Percentiles rank a stretch among this genome's conserved stretches.
Evolutionary conservation across 1,139 yeast species (phyloP).

Genomic region (Debaryomyces fabryi): DNA sequence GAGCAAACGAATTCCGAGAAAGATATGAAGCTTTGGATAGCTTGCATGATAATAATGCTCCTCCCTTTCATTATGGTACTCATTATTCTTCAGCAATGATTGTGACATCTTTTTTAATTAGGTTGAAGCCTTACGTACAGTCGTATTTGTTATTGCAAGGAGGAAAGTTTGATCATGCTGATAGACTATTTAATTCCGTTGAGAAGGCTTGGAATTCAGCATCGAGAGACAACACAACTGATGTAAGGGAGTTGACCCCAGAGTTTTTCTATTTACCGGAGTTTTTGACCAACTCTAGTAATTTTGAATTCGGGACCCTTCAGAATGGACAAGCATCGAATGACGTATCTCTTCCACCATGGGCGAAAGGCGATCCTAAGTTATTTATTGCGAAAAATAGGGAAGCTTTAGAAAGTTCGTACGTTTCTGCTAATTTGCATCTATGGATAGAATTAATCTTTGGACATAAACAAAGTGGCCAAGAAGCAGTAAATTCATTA

Average conservation of each 20-base stretch:
- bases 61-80: slow-evolving; percentile 89
- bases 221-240: slow-evolving; percentile 76
- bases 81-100: slow-evolving; percentile 94
- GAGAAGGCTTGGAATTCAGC: slow-evolving; percentile 80
- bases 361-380: slow-evolving; percentile 79
- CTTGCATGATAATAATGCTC: slow-evolving; percentile 53
- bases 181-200: slow-evolving; percentile 71
- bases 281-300: slow-evolving; percentile 63
- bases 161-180: slow-evolving; percentile 86
- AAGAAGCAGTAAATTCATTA: slow-evolving; percentile 60
- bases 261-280: slow-evolving; percentile 84
- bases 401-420: slow-evolving; percentile 79
- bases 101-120: slow-evolving; percentile 73
- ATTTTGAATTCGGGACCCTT: slow-evolving; percentile 65
- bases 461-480: slow-evolving; percentile 77
- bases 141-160: slow-evolving; percentile 80
- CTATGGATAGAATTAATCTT: slow-evolving; percentile 83
- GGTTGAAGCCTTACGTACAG: slow-evolving; percentile 78
- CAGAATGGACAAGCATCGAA: slow-evolving; percentile 63
- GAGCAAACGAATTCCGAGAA: slow-evolving; percentile 66
- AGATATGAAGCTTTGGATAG: slow-evolving; percentile 68
- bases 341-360: slow-evolving; percentile 72
- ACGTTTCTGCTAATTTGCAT: slow-evolving; percentile 73
- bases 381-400: slow-evolving; percentile 72
- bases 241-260: slow-evolving; percentile 82